These are phyloP conservation scores for Amyloporia xantha DNA, from an alignment of 768 basidiomycete genomes.

Conservation along the genomic window DNA sequence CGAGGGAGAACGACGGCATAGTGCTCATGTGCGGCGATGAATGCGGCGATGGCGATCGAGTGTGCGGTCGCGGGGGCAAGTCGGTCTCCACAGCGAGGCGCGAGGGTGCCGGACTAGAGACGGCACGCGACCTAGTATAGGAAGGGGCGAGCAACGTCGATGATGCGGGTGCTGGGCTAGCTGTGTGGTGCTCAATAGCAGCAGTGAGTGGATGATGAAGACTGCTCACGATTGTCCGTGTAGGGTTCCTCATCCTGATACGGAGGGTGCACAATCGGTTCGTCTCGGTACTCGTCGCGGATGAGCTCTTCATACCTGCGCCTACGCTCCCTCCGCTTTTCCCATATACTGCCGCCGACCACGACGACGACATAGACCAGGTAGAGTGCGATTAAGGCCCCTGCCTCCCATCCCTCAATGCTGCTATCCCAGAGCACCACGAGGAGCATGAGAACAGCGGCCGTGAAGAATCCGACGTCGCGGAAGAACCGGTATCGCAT, in stretches of 20 bases:
- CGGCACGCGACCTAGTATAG: constrained; percentile 30
- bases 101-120: constrained; percentile 31
- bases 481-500: constrained; percentile 76
- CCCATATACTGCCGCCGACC: constrained; percentile 72
- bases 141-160: constrained; percentile 24
- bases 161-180: constrained; percentile 10
- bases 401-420: constrained; percentile 70
- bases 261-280: constrained; percentile 30
- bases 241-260: constrained; percentile 45
- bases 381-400: constrained; percentile 66
- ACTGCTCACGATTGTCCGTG: constrained; percentile 51
- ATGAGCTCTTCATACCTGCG: constrained; percentile 43
- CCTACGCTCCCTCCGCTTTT: constrained; percentile 43
- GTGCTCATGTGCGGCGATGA: constrained; percentile 35
- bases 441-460: constrained; percentile 72
- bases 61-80: constrained; percentile 35
- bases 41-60: constrained; percentile 46
- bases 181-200: background rate
- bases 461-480: constrained; percentile 92
- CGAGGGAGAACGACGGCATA: constrained; percentile 82
- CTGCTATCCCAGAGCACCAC: constrained; percentile 70
- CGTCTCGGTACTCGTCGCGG: constrained; percentile 53
- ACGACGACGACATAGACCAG: constrained; percentile 71
- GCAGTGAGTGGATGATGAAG: background rate
- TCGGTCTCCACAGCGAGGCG: constrained; percentile 31